Base-by-base conservation (phyloP, 1,139 yeast species). In the Magnusiomyces ingens region DNA sequence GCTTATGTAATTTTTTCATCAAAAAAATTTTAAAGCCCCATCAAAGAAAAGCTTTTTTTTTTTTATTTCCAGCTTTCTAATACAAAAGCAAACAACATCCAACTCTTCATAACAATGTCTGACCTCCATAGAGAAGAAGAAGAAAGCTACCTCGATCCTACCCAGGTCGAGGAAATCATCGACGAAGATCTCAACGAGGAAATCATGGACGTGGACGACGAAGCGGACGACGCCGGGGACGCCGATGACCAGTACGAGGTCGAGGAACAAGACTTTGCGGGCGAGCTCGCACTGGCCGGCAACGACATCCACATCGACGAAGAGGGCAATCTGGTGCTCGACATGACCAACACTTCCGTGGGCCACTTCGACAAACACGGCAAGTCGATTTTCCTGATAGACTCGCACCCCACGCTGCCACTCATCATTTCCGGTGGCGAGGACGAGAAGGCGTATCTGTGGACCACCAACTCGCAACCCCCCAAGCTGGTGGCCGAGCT, bases 401-500 rank as follows among this genome's bases (percentile, higher is more conserved):
- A 85, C 55, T 73, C 81, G 19, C 97, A 90, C 67, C 98, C 97
- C 45, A 76, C 77, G 15, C 75, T 89, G 58, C 96, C 96, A 19
- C 79, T 88, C 55, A 87, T 84, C 4, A 80, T 86, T 18, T 84
- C 95, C 15, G 97, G 97, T 49, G 98, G 97, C 51, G 90, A 86
- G 56, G 99, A 93, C 68, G 85, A 93, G 67, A 75, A 81, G 41
- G 97, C 93, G 0, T 88, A 81, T 68, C 67, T 93, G 62, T 93
- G 98, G 98, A 88, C 96, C 5, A 84, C 95, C 2, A 94, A 89
- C 67, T 76, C 86, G 1, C 83, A 81, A 59, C 95, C 95, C 40
- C 90, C 96, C 8, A 80, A 84, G 59, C 75, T 85, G 58, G 91
- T 88, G 2, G 82, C 86, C 44, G 84, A 85, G 62, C 73, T 91